Evolutionary conservation across 129 eudicot species (phyloP).

Genomic region (Deinandra increscens): DNA sequence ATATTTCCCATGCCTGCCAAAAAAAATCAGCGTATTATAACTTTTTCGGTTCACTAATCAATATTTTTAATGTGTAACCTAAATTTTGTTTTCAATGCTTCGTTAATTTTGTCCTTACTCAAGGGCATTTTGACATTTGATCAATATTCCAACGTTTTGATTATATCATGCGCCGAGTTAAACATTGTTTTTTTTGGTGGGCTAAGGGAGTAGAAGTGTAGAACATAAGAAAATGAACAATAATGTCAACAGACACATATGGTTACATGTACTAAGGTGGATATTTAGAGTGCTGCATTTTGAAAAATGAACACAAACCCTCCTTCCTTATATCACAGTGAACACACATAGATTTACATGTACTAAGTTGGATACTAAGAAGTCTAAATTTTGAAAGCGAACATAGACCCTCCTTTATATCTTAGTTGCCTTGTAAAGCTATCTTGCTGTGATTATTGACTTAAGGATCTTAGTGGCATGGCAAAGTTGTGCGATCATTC

Average conservation of each 20-base stretch:
- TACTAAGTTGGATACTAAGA: neutral
- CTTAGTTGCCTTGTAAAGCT: neutral
- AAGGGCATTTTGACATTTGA: constrained; percentile 4
- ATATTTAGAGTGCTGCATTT: neutral
- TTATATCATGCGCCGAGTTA: neutral
- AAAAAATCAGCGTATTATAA: neutral
- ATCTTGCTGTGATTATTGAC: too few species aligned
- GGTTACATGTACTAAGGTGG: neutral
- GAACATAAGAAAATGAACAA: neutral
- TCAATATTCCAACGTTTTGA: neutral
- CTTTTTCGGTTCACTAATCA: neutral
- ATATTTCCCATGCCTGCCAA: neutral
- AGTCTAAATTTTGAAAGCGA: neutral
- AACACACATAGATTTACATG: too few species aligned
- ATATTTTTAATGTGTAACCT: neutral
- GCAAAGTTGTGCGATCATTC: neutral
- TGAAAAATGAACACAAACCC: too few species aligned
- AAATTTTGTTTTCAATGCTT: neutral
- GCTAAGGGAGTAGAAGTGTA: neutral
- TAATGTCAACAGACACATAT: neutral
- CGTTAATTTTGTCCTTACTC: neutral
- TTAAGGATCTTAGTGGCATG: neutral
- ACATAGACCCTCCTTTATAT: neutral
- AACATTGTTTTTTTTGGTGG: constrained; percentile 3
- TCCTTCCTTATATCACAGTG: too few species aligned